These are phyloP conservation scores for Ogataea chonburiensis DNA, from an alignment of 805 yeast species.

Conservation along the genomic window DNA sequence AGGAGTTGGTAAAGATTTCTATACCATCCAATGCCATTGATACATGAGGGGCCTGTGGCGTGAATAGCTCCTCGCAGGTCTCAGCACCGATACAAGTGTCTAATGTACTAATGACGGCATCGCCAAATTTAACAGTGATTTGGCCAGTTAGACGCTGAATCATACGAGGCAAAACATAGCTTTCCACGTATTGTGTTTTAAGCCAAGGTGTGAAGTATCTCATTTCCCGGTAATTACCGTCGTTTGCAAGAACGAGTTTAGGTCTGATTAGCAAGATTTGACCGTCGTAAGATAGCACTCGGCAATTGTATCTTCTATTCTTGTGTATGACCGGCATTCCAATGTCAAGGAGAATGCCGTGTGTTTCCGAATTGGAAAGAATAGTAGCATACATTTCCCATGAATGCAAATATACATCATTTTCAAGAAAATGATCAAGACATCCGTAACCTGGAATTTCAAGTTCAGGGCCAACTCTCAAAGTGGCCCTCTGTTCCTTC, in stretches of 20 bases:
- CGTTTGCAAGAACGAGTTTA: conserved; percentile 89
- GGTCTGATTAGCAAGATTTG: conserved; percentile 85
- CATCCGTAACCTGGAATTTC: conserved; percentile 96
- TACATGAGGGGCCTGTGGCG: conserved; percentile 95
- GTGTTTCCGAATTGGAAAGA: conserved; percentile 61
- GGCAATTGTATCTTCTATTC: conserved; percentile 86
- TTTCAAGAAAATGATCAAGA: conserved; percentile 89
- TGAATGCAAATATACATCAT: conserved; percentile 81
- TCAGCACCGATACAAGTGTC: conserved; percentile 96
- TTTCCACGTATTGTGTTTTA: conserved; percentile 72
- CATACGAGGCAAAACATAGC: conserved; percentile 65
- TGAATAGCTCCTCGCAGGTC: conserved; percentile 96
- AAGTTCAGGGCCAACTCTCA: conserved; percentile 96
- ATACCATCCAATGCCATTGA: conserved; percentile 92
- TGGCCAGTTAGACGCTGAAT: conserved; percentile 70
- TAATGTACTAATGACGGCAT: conserved; percentile 77
- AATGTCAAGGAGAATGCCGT: conserved; percentile 79
- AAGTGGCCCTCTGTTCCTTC: conserved; percentile 67
- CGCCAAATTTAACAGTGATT: conserved; percentile 75
- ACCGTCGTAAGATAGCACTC: conserved; percentile 78
- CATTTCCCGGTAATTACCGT: conserved; percentile 98
- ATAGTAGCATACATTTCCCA: conserved; percentile 94
- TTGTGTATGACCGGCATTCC: conserved; percentile 94
- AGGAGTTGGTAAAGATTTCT: conserved; percentile 93
- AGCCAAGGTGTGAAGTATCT: conserved; percentile 95